These are phyloP conservation scores for Yueomyces sinensis DNA, from an alignment of 805 yeast genomes.

Conservation along the genomic window DNA sequence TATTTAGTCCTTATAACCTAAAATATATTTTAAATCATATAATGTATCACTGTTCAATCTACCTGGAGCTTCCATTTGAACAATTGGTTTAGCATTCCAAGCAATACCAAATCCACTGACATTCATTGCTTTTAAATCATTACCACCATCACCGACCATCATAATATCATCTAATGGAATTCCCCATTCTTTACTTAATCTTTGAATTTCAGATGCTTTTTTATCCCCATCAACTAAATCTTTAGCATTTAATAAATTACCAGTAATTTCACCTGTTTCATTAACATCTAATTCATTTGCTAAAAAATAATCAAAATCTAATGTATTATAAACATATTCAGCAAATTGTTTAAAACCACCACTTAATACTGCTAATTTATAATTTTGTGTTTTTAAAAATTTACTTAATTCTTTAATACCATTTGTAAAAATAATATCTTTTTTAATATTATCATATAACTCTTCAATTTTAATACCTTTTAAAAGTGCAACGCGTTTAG, in stretches of 20 bases:
- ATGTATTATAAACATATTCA: slow-evolving; percentile 46
- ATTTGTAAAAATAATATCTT: slow-evolving; percentile 59
- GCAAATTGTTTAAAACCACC: slow-evolving; percentile 96
- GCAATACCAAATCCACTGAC: slow-evolving; percentile 91
- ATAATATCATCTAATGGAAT: slow-evolving; percentile 42
- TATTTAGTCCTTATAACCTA: slow-evolving; percentile 36
- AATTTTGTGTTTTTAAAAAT: slow-evolving; percentile 41
- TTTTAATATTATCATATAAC: slow-evolving; percentile 69
- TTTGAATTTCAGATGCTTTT: slow-evolving; percentile 60
- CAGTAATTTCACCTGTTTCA: slow-evolving; percentile 42
- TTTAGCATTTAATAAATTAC: slow-evolving; percentile 49
- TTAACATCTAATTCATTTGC: slow-evolving; percentile 60
- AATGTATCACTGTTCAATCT: slow-evolving; percentile 64
- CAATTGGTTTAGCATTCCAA: slow-evolving; percentile 94
- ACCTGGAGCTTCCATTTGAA: slow-evolving; percentile 72
- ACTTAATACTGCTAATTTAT: slow-evolving; percentile 72
- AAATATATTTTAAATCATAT: slow-evolving; percentile 62
- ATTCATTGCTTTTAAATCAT: slow-evolving; percentile 86
- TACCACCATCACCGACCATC: slow-evolving; percentile 97
- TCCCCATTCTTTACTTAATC: slow-evolving; percentile 42
- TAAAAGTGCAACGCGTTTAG: slow-evolving; percentile 62
- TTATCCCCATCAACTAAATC: slow-evolving; percentile 74
- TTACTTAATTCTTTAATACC: slow-evolving; percentile 68
- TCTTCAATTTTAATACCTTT: slow-evolving; percentile 63
- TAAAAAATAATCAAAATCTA: slow-evolving; percentile 74